Base-by-base conservation (phyloP, 2,329 filamentous ascomycete genomes). In the Fusarium globosum region DNA sequence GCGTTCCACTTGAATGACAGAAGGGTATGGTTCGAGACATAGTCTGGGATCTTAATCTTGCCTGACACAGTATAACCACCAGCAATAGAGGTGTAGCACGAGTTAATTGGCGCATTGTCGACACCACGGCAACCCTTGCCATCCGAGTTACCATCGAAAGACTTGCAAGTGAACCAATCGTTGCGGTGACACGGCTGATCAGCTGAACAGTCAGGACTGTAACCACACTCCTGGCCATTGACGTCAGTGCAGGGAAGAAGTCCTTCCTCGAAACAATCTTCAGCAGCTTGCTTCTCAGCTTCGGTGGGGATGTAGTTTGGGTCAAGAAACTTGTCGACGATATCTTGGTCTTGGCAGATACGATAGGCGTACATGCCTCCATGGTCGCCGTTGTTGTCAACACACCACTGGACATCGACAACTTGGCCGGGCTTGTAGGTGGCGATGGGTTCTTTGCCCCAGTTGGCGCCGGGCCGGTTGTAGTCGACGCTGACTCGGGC, bases 331-430 rank as follows among this genome's bases (percentile, higher is more conserved):
- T 86, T 85, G 80, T 88, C 82, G 36, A 88, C 85, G 0, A 89
- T 77, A 0, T 78, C 80, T 71, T 88, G 86, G 71, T 89, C 80
- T 69, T 86, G 83, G 73, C 87, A 89, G 69, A 88, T 84, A 15
- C 87, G 85, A 77, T 88, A 89, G 72, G 79, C 83, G 78, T 88
- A 89, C 86, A 88, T 88, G 77, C 87, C 87, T 33, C 87, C 86
- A 69, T 89, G 87, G 71, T 89, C 87, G 1, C 87, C 87, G 71
- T 88, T 89, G 78, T 88, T 79, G 73, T 89, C 87, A 23, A 88
- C 83, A 59, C 87, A 89, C 87, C 87, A 89, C 75, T 87, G 80
- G 0, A 88, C 87, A 30, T 87, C 84, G 30, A 88, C 78, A 0
- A 82, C 77, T 15, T 88, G 79, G 0, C 86, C 87, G 0, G 84